Base-by-base conservation (phyloP, 1,139 yeast species). In the Magnusiomyces clavatus region DNA sequence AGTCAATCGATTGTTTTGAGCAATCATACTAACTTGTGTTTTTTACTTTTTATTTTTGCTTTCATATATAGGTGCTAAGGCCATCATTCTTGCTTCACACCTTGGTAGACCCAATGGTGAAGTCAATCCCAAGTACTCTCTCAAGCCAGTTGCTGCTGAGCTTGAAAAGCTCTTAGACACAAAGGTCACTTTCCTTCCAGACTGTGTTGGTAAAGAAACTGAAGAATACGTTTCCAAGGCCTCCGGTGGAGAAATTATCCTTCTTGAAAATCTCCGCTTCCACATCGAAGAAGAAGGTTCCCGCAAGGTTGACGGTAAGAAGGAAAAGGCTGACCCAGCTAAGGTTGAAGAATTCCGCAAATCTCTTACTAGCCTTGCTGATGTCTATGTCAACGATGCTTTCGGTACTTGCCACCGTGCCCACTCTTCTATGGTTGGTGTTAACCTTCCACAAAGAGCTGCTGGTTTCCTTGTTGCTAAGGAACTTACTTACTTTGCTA, bases 351-450 rank as follows among this genome's bases (percentile, higher is more conserved):
- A 76, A 66, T 90, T 90, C 85, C 86, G 97, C 80, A 67, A 78
- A 64, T 82, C 85, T 68, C 82, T 90, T 75, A 86, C 96, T 65
- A 74, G 86, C 55, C 78, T 90, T 67, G 97, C 96, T 61, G 97
- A 90, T 66, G 95, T 90, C 61, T 90, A 90, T 77, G 82, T 90
- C 71, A 90, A 90, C 74, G 97, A 90, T 71, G 97, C 97, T 55
- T 90, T 90, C 67, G 97, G 97, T 69, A 92, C 97, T 60, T 96
- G 97, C 53, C 97, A 90, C 83, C 87, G 97, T 78, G 97, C 97
- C 58, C 97, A 90, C 78, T 88, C 97, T 51, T 90, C 97, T 48
- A 89, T 92, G 88, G 97, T 92, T 67, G 97, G 97, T 66, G 77
- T 90, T 62, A 88, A 90, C 64, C 80, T 88, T 64, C 90, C 92